Evolutionary conservation across 164 flowering plant species (phyloP), one percentile per base, ranked within the genome.

Genomic region (Magnolia officinalis): DNA sequence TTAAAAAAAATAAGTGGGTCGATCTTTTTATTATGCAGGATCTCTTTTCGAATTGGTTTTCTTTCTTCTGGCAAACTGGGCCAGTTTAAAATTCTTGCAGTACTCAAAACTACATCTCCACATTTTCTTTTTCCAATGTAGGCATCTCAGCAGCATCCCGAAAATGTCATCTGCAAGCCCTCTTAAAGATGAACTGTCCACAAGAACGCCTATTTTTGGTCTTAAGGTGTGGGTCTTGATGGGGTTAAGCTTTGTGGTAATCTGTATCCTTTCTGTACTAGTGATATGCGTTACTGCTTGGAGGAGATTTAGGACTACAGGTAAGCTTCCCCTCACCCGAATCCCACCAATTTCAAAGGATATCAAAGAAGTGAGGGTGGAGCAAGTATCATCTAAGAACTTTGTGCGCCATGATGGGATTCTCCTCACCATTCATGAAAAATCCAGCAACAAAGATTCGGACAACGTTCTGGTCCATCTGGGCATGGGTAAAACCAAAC

Each of bases 161-260:
- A 67, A 68, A 74, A 91, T 91, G 97, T 87, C 87, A 3, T 83
- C 88, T 20, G 81, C 81, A 67, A 23, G 75, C 70, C 29, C 74
- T 78, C 93, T 90, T 26, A 87, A 82, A 77, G 67, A 70, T 8
- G 88, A 78, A 52, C 77, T 91, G 75, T 83, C 91, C 19, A 86
- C 85, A 81, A 88, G 83, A 76, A 85, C 89, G 67, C 69, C 65
- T 67, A 74, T 86, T 7, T 81, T 92, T 77, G 84, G 92, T 71
- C 82, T 93, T 66, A 87, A 84, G 85, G 85, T 91, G 74, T 93
- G 98, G 98, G 92, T 82, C 63, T 70, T 91, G 49, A 84, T 90
- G 2, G 89, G 88, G 64, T 78, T 90, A 61, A 65, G 79, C 67
- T 83, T 92, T 31, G 89, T 83, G 51, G 64, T 87, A 73, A 86